Evolutionary conservation across 140 eudicot genomes (phyloP), one percentile per base, ranked within the genome.

Genomic region (Stevia rebaudiana): DNA sequence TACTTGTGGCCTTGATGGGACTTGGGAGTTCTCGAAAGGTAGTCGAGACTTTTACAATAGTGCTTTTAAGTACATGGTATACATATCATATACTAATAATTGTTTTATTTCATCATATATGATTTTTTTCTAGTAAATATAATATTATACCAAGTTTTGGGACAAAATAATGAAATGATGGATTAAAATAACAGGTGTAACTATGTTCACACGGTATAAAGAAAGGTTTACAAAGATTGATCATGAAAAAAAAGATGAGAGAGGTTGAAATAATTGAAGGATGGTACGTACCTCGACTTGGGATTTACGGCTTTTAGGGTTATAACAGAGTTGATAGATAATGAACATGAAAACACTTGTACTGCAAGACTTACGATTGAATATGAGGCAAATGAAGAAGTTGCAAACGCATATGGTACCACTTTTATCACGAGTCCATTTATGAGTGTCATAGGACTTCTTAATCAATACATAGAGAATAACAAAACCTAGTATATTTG

Each of bases 221-320:
- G 71, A 66, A 36, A 66, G 15, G 37, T 66, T 31, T 66, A 33
- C 24, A 4, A 66, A 49, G 50, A 36, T 50, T 48, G 71, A 66
- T 51, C 37, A 66, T 51, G 50, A n/a, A 66, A 50, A 66, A 49
- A 11, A 56, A 12, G 18, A 18, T 68, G 55, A 56, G 42, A 24
- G 64, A 53, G 15, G 43, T 56, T 2, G 54, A 55, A 24, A 16
- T 70, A 19, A 43, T 55, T 3, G 60, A 59, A 60, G 60, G 67
- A 55, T 50, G 61, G n/a, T n/a, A n/a, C n/a, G 60, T 42, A 33
- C 31, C 53, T 41, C 48, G 50, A 70, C 1, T 4, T 46, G 23
- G 76, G 68, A 50, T 49, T 23, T 52, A 53, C n/a, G 3, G 62
- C 30, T 44, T 61, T 31, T 31, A 21, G 31, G 8, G 6, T 61